Base-by-base conservation (phyloP, 805 yeast genomes). In the Candida saitoana region DNA sequence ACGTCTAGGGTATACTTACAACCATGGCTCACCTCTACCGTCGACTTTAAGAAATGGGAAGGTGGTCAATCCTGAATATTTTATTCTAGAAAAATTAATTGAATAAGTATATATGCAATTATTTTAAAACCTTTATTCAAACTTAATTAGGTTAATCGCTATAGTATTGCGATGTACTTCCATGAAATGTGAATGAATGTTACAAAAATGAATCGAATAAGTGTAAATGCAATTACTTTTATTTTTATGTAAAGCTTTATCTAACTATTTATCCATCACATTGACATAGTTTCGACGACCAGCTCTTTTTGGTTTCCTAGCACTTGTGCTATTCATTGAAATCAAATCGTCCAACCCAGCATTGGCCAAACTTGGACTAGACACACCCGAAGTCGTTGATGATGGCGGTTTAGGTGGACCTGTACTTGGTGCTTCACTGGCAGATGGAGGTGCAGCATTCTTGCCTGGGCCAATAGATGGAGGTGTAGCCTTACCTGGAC, bases 1-100 rank as follows among this genome's bases (percentile, higher is more conserved):
- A 3, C 52, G 52, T 3, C 37, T 65, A 25, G 76, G 76, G 1
- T 79, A 75, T 49, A 34, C 29, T 0, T 37, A 49, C 3, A 58
- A 75, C 1, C 54, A 47, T 2, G 66, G 67, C 43, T 73, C 80
- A 8, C 83, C 82, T 0, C 37, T 44, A 11, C 80, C 75, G 46
- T 63, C 55, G 35, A 42, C 16, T 1, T 46, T 75, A 14, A 57
- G 82, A 31, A 58, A 49, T 37, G 77, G 76, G 1, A 66, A 55
- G 25, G 43, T 60, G 0, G 38, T 69, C 1, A 61, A 62, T 40
- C 82, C 84, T 0, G 66, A 63, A 8, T 71, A 65, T 43, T 77
- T 75, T 48, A 38, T 9, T 20, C 30, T 30, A 14, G 15, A 37
- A 4, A 27, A 18, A 29, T 17, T 27, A 18, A 22, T 11, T 11